Conservation (phyloP, 768 basidiomycete species). For the Suillus subluteus region DNA sequence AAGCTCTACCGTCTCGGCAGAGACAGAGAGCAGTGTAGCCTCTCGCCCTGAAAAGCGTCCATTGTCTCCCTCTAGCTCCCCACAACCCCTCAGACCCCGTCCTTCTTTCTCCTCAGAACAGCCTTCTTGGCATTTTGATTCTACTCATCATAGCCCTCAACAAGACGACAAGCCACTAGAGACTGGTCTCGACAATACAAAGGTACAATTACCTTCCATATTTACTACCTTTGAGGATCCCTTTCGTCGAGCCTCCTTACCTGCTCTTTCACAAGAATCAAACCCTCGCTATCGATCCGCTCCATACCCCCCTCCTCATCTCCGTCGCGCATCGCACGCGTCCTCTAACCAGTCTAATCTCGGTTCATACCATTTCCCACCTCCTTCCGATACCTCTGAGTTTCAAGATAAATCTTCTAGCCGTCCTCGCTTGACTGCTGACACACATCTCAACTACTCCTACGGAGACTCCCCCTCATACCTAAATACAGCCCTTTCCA, state of each 20-base stretch:
- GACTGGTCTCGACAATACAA: slow-evolving; percentile 46
- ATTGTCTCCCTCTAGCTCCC: slow-evolving; percentile 53
- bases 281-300: slow-evolving; percentile 52
- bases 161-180: slow-evolving; percentile 47
- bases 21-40: slow-evolving; percentile 62
- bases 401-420: slow-evolving; percentile 34
- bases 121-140: slow-evolving; percentile 31
- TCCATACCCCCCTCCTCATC: slow-evolving; percentile 55
- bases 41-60: slow-evolving; percentile 66
- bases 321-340: slow-evolving; percentile 50
- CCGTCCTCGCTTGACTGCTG: slow-evolving; percentile 55
- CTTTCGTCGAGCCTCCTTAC: slow-evolving; percentile 63
- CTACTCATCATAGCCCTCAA: slow-evolving; percentile 17
- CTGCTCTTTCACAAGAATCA: slow-evolving; percentile 48
- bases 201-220: slow-evolving; percentile 76
- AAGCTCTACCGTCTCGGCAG: slow-evolving; percentile 69
- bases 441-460: slow-evolving; percentile 46
- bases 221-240: slow-evolving; percentile 70
- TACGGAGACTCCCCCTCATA: slow-evolving; percentile 52
- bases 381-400: slow-evolving; percentile 42
- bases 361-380: slow-evolving; percentile 62
- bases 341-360: slow-evolving; percentile 43
- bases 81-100: slow-evolving; percentile 53
- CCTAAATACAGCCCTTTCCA: slow-evolving; percentile 53
- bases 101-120: slow-evolving; percentile 34